These are phyloP conservation scores for Gelatoporia subvermispora DNA, from an alignment of 768 basidiomycete genomes.

Conservation along the genomic window DNA sequence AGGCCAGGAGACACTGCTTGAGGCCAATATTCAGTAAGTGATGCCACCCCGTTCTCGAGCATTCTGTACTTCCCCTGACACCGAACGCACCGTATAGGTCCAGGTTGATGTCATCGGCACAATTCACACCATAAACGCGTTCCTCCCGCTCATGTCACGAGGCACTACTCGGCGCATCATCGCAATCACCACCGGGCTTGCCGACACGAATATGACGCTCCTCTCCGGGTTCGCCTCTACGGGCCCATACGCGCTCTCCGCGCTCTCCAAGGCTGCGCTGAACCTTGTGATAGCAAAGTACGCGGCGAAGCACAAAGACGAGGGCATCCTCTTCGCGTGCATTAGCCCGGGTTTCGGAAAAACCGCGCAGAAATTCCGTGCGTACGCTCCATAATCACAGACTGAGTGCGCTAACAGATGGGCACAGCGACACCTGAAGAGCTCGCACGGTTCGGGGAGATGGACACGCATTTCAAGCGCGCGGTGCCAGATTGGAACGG, in stretches of 20 bases:
- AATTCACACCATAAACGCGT: constrained; percentile 29
- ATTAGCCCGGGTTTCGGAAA: constrained; percentile 35
- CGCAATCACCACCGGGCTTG: constrained; percentile 26
- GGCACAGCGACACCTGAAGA: too few relatives aligned
- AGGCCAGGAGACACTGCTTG: too few relatives aligned
- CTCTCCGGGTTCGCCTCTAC: not conserved
- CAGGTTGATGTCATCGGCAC: constrained; percentile 32
- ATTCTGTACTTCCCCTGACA: too few relatives aligned
- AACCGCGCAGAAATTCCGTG: constrained; percentile 16
- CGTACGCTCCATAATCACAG: too few relatives aligned
- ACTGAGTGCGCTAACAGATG: too few relatives aligned
- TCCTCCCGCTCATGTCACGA: constrained; percentile 33
- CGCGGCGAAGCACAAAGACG: constrained; percentile 17
- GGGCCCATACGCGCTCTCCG: constrained; percentile 27
- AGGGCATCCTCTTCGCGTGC: constrained; percentile 31
- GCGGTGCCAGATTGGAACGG: too few relatives aligned
- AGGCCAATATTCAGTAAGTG: too few relatives aligned
- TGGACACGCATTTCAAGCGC: too few relatives aligned
- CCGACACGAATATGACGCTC: constrained; percentile 24
- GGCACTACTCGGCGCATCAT: constrained; percentile 30
- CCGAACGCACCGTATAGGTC: too few relatives aligned
- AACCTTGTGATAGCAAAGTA: constrained; percentile 34
- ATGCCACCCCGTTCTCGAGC: too few relatives aligned
- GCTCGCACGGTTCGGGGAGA: too few relatives aligned
- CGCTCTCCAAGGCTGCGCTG: constrained; percentile 34